These are phyloP conservation scores for Kandelia obovata DNA, from an alignment of 345 rosid genomes.

Conservation along the genomic window DNA sequence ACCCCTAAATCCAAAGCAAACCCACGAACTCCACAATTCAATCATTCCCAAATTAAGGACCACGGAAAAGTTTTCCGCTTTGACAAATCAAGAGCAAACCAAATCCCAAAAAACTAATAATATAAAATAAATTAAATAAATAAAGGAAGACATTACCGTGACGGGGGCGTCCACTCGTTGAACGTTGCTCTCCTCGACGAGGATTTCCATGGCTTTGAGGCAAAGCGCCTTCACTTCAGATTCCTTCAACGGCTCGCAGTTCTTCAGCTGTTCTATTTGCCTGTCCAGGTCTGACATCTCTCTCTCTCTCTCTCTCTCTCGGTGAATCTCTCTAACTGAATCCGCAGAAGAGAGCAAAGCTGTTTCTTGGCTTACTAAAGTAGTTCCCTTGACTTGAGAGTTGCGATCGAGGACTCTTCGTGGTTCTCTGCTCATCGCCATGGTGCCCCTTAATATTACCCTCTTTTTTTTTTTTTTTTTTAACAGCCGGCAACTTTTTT, in stretches of 20 bases:
- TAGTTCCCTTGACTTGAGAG: no score
- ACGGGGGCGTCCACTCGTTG: constrained; percentile 97
- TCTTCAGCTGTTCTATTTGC: constrained; percentile 94
- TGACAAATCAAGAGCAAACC: not conserved
- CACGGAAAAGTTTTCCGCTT: not conserved
- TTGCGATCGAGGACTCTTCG: no score
- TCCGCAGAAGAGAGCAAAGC: no score
- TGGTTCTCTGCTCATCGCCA: no score
- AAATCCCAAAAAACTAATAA: not conserved
- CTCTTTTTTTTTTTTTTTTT: no score
- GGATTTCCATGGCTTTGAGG: constrained; percentile 93
- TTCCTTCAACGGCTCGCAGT: constrained; percentile 90
- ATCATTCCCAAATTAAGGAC: not conserved
- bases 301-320: not conserved
- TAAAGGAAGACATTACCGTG: constrained; percentile 43
- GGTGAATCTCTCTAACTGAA: not conserved
- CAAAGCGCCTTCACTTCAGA: constrained; percentile 95
- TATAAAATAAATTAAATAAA: not conserved
- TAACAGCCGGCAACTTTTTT: no score
- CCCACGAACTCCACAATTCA: not conserved
- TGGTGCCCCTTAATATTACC: no score
- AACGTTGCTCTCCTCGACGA: constrained; percentile 96
- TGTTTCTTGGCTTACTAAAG: no score
- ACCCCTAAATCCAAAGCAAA: not conserved
- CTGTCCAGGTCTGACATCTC: constrained; percentile 85